phyloP scores from a whole-genome alignment of 441 rosid genomes.

The Theobroma grandiflorum region DNA sequence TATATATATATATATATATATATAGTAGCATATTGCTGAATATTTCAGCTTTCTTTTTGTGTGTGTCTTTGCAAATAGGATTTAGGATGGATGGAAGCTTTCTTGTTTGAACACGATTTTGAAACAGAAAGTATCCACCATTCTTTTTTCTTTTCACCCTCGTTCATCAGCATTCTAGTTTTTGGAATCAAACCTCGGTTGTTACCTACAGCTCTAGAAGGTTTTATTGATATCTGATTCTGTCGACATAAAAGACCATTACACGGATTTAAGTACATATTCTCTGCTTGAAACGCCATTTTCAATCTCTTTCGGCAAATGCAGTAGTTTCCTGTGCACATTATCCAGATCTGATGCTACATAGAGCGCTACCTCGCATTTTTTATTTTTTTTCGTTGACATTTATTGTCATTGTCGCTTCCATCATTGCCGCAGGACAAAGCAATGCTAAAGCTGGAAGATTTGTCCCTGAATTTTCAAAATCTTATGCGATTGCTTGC shows the following conservation, averaged over 20 bases:
- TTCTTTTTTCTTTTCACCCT: background rate
- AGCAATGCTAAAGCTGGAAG: background rate
- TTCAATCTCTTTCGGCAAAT: background rate
- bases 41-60: conserved; percentile 9
- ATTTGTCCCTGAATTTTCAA: background rate
- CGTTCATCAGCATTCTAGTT: conserved; percentile 1
- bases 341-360: background rate
- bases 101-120: background rate
- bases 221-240: background rate
- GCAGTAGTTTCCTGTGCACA: background rate
- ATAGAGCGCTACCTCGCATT: background rate
- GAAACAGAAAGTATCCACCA: background rate
- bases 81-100: background rate
- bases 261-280: background rate
- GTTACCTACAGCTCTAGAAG: background rate
- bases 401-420: background rate
- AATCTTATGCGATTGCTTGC: too few species aligned
- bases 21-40: conserved; percentile 8
- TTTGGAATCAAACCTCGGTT: background rate
- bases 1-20: conserved; percentile 14
- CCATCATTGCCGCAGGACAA: background rate
- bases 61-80: background rate
- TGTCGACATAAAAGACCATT: background rate
- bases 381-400: background rate
- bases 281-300: background rate